phyloP scores from a whole-genome alignment of 352 stramenopile species.

The Globisporangium irregulare region DNA sequence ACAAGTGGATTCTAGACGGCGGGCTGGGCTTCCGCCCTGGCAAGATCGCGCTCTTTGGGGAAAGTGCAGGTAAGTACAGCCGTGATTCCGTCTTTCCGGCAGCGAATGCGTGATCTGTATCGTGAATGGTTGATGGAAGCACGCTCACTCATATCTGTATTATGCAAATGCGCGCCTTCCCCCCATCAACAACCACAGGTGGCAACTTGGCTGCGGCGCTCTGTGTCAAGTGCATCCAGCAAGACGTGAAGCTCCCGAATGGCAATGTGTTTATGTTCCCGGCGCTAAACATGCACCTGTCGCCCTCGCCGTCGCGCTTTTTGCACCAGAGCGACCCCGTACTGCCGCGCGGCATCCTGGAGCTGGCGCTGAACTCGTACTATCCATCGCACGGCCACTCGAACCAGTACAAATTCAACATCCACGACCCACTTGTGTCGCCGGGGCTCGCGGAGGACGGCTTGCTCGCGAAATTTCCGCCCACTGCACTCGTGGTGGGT shows the following conservation, averaged over 20 bases:
- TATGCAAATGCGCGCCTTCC: neutral
- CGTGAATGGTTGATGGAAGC: neutral
- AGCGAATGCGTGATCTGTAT: neutral
- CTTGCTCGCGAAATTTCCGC: constrained; percentile 73
- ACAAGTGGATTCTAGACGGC: constrained; percentile 80
- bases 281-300: constrained; percentile 87
- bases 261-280: constrained; percentile 89
- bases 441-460: constrained; percentile 74
- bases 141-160: neutral
- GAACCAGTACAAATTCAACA: constrained; percentile 88
- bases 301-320: constrained; percentile 83
- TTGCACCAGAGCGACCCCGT: constrained; percentile 87
- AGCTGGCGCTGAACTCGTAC: constrained; percentile 82
- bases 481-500: constrained; percentile 80
- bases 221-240: constrained; percentile 82
- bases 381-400: constrained; percentile 79
- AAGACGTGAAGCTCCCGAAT: constrained; percentile 61
- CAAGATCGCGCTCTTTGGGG: constrained; percentile 75
- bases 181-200: constrained; percentile 26
- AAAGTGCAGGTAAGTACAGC: constrained; percentile 45
- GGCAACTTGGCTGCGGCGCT: constrained; percentile 86
- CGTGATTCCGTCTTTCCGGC: neutral
- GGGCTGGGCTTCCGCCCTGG: constrained; percentile 69
- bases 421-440: constrained; percentile 85
- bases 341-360: constrained; percentile 74